Evolutionary conservation across 228 moss, liverwort and hornwort species (phyloP), one percentile per base, ranked within the genome.

Genomic region (Sphagnum magellanicum): DNA sequence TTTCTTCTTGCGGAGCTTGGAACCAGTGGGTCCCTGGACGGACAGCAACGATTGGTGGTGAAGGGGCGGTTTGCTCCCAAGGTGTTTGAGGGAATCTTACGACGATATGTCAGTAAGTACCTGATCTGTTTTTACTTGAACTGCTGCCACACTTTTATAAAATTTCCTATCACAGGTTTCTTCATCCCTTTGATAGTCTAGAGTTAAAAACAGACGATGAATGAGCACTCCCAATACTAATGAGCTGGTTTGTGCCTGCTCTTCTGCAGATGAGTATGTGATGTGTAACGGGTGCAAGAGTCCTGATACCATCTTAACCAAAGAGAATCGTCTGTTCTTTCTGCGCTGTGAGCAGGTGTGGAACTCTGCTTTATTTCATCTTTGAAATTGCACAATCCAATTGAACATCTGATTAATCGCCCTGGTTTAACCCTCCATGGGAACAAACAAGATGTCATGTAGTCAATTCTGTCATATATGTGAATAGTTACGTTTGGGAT

Each of bases 61-160:
- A 85, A 85, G 67, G 85, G 85, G 52, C 81, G 85, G 53, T 81
- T 85, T 70, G 79, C 81, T 14, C 85, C 81, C 5, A 85, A 81
- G 74, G 81, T 81, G 77, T 85, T 85, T 67, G 85, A 85, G 79
- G 81, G 85, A 65, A 85, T 85, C 50, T 66, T 85, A 47, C 85
- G 85, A 52, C 81, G 85, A 79, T 85, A 85, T 59, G 85, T 85
- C 68, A 85, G 85, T 85, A 74, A 85, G 85, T 85, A 49, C 48
- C 57, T 60, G 49, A 47, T 61, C 63, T 8, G 32, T 32, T 55
- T 4, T 8, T 55, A 8, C 55, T 55, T 55, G 55, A 55, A 1
- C 55, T 55, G 55, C 32, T 32, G 32, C 32, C 32, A 32, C 32
- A 32, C 32, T 32, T 32, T 32, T 32, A 32, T 32, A 32, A 32